Base-by-base conservation (phyloP, 208 protist species). In the Leishmania tropica region DNA sequence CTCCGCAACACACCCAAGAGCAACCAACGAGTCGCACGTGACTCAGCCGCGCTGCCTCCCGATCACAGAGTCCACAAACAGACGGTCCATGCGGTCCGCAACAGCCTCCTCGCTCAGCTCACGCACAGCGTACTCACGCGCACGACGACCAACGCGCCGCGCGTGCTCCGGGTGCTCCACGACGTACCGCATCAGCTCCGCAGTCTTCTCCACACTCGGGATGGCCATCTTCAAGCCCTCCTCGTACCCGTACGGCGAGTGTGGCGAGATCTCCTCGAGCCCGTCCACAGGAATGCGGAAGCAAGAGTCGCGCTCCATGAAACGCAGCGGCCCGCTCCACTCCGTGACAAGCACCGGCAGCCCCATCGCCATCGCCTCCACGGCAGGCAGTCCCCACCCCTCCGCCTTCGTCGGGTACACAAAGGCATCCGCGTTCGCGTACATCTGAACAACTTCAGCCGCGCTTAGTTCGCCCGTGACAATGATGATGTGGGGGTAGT, bases 251-350 rank as follows among this genome's bases (percentile, higher is more conserved):
- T 91, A 91, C 48, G 65, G 56, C 11, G 67, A 53, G 21, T 56
- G 62, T 11, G 45, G 31, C 68, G 42, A 47, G n/a, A 89, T 73
- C 79, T 93, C 87, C 62, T 88, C 85, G 2, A 92, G 72, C 47
- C 87, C 86, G 70, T 92, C 87, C 45, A 92, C n/a, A 35, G 60
- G 60, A 42, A 94, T 94, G 40, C 60, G 81, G 68, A 92, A 94
- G 56, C 81, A 85, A n/a, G n/a, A n/a, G n/a, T n/a, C n/a, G n/a
- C n/a, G n/a, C n/a, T n/a, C n/a, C n/a, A n/a, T n/a, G n/a, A n/a
- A n/a, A n/a, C n/a, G n/a, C n/a, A n/a, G n/a, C n/a, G n/a, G n/a
- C n/a, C n/a, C n/a, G n/a, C n/a, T n/a, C n/a, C n/a, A n/a, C n/a
- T n/a, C n/a, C n/a, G n/a, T n/a, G n/a, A n/a, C n/a, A n/a, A n/a